phyloP scores from a whole-genome alignment of 768 basidiomycete species.

The Lentinula aciculospora region DNA sequence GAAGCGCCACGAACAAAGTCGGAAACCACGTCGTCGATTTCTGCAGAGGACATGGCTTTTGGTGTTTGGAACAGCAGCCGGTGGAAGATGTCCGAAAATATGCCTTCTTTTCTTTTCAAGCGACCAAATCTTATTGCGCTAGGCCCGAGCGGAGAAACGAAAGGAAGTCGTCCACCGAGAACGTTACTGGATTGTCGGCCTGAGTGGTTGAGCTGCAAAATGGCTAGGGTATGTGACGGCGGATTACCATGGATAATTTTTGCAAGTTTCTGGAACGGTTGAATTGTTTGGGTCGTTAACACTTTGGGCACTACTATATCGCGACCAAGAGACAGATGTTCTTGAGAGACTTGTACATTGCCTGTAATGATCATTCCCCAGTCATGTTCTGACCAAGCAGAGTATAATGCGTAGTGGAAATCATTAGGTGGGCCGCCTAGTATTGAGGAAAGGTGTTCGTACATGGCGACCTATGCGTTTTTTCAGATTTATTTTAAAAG shows the following conservation, averaged over 20 bases:
- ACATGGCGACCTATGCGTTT: conserved; percentile 73
- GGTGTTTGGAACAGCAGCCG: conserved; percentile 60
- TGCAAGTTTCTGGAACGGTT: conserved; percentile 47
- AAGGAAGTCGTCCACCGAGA: conserved; percentile 60
- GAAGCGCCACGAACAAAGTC: conserved; percentile 64
- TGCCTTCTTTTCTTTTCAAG: conserved; percentile 9
- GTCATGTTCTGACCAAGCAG: conserved; percentile 63
- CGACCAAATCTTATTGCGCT: conserved; percentile 51
- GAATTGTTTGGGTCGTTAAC: conserved; percentile 35
- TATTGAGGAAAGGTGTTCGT: conserved; percentile 70
- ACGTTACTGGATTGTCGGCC: conserved; percentile 81
- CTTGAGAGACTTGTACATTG: conserved; percentile 63
- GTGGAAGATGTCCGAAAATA: conserved; percentile 35
- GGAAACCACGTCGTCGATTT: conserved; percentile 56
- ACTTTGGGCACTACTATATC: conserved; percentile 57
- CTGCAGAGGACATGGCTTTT: conserved; percentile 45
- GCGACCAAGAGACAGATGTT: conserved; percentile 66
- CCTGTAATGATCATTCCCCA: conserved; percentile 93
- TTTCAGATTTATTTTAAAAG: too few species aligned
- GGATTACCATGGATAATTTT: conserved; percentile 34
- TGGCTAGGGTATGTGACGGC: conserved; percentile 36
- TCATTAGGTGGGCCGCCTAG: conserved; percentile 70
- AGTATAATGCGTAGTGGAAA: conserved; percentile 60
- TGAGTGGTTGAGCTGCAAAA: conserved; percentile 81
- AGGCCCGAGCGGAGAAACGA: conserved; percentile 62